Conservation (phyloP, 306 rosid species). For the Gynostemma pentaphyllum region DNA sequence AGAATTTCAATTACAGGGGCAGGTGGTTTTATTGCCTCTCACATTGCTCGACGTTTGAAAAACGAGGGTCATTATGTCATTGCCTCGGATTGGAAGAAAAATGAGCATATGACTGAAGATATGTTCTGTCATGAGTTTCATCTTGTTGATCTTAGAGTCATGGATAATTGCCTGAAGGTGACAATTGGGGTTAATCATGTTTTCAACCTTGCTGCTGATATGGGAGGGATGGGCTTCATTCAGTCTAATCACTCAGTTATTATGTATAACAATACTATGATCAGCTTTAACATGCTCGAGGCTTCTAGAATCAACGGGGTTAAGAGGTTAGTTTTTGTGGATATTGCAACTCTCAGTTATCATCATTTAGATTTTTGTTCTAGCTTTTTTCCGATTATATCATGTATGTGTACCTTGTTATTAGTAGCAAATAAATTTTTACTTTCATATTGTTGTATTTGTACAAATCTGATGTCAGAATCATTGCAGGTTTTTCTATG, state of each 20-base stretch:
- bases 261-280: slow-evolving; percentile 94
- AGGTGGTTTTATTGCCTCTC: slow-evolving; percentile 95
- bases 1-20: slow-evolving; percentile 90
- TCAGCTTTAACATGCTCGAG: slow-evolving; percentile 95
- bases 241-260: slow-evolving; percentile 98
- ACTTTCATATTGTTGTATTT: no score
- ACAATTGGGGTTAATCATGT: slow-evolving; percentile 76
- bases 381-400: no score
- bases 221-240: slow-evolving; percentile 99
- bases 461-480: no score
- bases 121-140: slow-evolving; percentile 97
- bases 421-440: no score
- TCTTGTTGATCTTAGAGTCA: slow-evolving; percentile 90
- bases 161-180: slow-evolving; percentile 91
- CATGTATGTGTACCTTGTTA: no score
- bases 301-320: slow-evolving; percentile 79
- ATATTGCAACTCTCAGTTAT: no score
- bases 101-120: slow-evolving; percentile 94
- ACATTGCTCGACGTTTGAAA: slow-evolving; percentile 93
- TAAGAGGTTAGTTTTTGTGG: slow-evolving; percentile 54
- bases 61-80: slow-evolving; percentile 88
- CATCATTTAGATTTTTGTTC: no score
- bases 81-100: slow-evolving; percentile 98
- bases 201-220: slow-evolving; percentile 97
- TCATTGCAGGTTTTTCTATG: slow-evolving; percentile 90